phyloP scores from a whole-genome alignment of 306 rosid species.

The Malus asiatica region DNA sequence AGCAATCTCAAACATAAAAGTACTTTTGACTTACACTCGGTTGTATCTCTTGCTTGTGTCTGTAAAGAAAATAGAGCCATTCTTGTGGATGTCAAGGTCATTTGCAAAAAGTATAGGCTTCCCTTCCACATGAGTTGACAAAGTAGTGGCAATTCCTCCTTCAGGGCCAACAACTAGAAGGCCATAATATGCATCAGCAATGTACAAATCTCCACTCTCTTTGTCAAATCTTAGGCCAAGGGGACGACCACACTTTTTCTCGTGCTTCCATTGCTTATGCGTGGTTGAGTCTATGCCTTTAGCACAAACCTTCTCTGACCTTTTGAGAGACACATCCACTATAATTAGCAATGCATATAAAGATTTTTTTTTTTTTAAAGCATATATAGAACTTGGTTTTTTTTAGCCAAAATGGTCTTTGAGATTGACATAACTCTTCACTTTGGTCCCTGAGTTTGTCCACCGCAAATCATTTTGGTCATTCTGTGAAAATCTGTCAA shows the following conservation, averaged over 20 bases:
- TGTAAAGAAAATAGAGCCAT: slow-evolving; percentile 90
- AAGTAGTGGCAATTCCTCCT: slow-evolving; percentile 72
- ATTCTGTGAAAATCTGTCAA: no score
- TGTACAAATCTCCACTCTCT: slow-evolving; percentile 58
- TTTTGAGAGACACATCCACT: not conserved
- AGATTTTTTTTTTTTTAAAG: no score
- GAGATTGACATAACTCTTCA: no score
- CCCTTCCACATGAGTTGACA: slow-evolving; percentile 62
- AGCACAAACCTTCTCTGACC: slow-evolving; percentile 70
- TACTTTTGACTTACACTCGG: slow-evolving; percentile 40
- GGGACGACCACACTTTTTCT: slow-evolving; percentile 78
- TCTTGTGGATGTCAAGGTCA: slow-evolving; percentile 74
- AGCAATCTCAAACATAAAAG: not conserved
- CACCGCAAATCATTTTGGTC: no score
- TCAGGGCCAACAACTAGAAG: slow-evolving; percentile 71
- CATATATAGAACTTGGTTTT: no score
- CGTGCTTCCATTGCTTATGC: slow-evolving; percentile 79
- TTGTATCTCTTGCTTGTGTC: slow-evolving; percentile 89
- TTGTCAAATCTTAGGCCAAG: slow-evolving; percentile 76
- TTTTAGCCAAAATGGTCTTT: no score
- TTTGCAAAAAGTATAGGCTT: slow-evolving; percentile 80
- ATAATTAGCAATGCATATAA: not conserved
- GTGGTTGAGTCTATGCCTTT: slow-evolving; percentile 79
- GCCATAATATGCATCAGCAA: slow-evolving; percentile 87
- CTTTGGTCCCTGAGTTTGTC: no score